These are phyloP conservation scores for Auriscalpium microsporum DNA, from an alignment of 768 basidiomycete species.

Conservation along the genomic window DNA sequence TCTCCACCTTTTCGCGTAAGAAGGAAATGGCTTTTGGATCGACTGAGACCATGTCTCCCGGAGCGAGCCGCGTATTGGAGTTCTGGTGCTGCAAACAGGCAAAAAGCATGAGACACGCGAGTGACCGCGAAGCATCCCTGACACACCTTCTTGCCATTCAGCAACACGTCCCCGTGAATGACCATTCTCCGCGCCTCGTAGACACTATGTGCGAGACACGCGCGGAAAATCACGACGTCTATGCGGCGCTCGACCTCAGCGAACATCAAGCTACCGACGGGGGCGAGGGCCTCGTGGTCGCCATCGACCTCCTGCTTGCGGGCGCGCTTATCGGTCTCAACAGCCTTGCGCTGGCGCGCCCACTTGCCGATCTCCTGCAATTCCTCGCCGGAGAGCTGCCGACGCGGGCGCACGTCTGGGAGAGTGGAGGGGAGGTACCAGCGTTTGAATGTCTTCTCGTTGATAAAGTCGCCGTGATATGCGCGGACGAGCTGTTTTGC, in stretches of 20 bases:
- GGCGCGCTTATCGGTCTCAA: conserved; percentile 31
- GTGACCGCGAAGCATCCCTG: neutral
- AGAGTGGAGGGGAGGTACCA: conserved; percentile 88
- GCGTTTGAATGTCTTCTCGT: conserved; percentile 86
- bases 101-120: neutral
- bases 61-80: conserved; percentile 80
- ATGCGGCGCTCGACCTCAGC: conserved; percentile 88
- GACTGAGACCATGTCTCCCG: conserved; percentile 91
- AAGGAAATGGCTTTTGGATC: conserved; percentile 75
- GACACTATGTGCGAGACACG: conserved; percentile 81
- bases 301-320: conserved; percentile 35
- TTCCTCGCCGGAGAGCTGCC: conserved; percentile 35
- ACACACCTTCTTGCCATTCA: conserved; percentile 86
- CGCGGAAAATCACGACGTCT: conserved; percentile 86
- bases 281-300: conserved; percentile 62
- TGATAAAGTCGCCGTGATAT: conserved; percentile 94
- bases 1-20: conserved; percentile 35
- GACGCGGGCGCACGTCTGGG: conserved; percentile 73
- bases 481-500: conserved; percentile 81
- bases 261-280: conserved; percentile 94
- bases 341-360: conserved; percentile 41
- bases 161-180: conserved; percentile 74
- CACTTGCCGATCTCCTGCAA: conserved; percentile 44
- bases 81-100: conserved; percentile 53
- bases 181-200: conserved; percentile 86